Conservation (phyloP, 2,329 filamentous ascomycete species). For the Metarhizium sp. region DNA sequence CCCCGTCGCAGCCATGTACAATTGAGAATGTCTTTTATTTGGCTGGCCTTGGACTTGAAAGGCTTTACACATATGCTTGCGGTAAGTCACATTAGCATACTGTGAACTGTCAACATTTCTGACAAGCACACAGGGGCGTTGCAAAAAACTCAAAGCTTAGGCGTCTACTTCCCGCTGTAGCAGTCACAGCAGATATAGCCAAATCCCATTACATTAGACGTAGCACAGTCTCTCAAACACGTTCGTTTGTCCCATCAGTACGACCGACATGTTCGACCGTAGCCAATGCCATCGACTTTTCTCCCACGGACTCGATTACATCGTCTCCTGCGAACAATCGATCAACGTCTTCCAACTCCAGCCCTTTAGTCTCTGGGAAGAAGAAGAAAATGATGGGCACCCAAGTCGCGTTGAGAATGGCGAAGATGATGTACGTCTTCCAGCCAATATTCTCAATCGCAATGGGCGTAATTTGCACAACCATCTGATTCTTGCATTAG, state of each 20-base stretch:
- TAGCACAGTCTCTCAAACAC: background rate
- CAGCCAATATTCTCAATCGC: constrained; percentile 15
- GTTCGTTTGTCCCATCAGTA: background rate
- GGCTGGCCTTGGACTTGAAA: no score
- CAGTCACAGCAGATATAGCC: background rate
- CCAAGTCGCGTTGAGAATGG: constrained; percentile 17
- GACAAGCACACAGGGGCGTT: no score
- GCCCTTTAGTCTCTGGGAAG: constrained; percentile 20
- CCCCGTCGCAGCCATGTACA: no score
- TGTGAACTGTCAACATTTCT: no score
- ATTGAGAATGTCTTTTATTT: no score
- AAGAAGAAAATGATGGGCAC: constrained; percentile 20
- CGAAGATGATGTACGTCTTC: constrained; percentile 20
- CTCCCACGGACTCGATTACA: constrained; percentile 10
- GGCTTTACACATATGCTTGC: no score
- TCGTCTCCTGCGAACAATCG: constrained; percentile 13
- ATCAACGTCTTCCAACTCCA: constrained; percentile 34
- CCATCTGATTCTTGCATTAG: background rate
- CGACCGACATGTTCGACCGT: background rate
- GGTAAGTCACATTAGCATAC: no score
- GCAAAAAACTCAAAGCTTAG: no score
- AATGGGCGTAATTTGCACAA: constrained; percentile 11
- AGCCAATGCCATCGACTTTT: background rate
- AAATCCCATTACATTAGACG: background rate
- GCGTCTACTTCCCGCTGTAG: no score